Percentiles rank a stretch among this genome's conserved stretches.
These are phyloP conservation scores for Cenchrus purpureus DNA, from an alignment of 176 grass and related monocot genomes.

Conservation along the genomic window DNA sequence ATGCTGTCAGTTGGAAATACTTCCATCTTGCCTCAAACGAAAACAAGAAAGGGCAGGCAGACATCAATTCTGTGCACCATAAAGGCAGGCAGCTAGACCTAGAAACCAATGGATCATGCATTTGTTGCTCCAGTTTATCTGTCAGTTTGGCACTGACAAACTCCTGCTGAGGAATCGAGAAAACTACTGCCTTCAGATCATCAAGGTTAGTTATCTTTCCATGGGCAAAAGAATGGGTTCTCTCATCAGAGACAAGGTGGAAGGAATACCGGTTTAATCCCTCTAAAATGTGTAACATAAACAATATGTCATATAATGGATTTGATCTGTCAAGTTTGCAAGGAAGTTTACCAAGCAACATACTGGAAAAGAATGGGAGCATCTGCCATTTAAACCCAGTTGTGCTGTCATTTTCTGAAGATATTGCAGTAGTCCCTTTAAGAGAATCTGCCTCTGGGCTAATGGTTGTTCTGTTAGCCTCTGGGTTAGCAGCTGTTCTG, in stretches of 20 bases:
- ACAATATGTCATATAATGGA: slow-evolving; percentile 82
- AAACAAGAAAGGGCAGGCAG: slow-evolving; percentile 95
- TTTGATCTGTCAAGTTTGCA: slow-evolving; percentile 78
- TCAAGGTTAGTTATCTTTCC: slow-evolving; percentile 65
- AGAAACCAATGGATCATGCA: slow-evolving; percentile 82
- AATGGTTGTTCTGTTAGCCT: slow-evolving; percentile 45
- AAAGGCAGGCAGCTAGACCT: slow-evolving; percentile 69
- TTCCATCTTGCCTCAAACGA: slow-evolving; percentile 91
- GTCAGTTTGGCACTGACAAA: slow-evolving; percentile 86
- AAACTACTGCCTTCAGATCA: slow-evolving; percentile 61
- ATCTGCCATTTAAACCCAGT: slow-evolving; percentile 58
- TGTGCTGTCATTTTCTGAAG: slow-evolving; percentile 40
- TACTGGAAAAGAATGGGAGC: slow-evolving; percentile 72
- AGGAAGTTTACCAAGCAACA: slow-evolving; percentile 71
- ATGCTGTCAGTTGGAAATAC: slow-evolving; percentile 82
- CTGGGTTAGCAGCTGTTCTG: slow-evolving; percentile 50
- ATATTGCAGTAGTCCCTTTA: slow-evolving; percentile 32
- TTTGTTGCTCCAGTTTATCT: slow-evolving; percentile 98
- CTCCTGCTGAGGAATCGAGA: slow-evolving; percentile 74
- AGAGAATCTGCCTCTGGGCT: slow-evolving; percentile 37
- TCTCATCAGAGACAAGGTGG: slow-evolving; percentile 63
- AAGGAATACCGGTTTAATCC: slow-evolving; percentile 76
- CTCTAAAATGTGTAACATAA: slow-evolving; percentile 87
- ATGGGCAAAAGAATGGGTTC: slow-evolving; percentile 62
- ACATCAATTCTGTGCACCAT: slow-evolving; percentile 88